Conservation (phyloP, 73 alveolate species). For the Paramecium sonneborni region DNA sequence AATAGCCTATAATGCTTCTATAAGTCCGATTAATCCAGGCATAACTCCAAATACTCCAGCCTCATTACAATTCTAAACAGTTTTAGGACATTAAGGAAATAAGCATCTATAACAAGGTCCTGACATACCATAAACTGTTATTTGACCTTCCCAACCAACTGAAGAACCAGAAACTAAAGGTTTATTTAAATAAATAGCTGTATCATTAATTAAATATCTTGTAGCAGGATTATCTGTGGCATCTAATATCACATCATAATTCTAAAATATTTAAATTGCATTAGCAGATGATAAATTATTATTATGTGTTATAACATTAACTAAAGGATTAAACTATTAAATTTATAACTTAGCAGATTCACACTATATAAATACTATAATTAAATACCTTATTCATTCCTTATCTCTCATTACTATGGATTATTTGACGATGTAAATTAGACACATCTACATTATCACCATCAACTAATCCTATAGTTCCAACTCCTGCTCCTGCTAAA, state of each 20-base stretch:
- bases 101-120: conserved; percentile 95
- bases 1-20: conserved; percentile 87
- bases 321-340: conserved; percentile 81
- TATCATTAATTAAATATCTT: conserved; percentile 90
- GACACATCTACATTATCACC: conserved; percentile 93
- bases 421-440: conserved; percentile 86
- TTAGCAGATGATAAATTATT: conserved; percentile 79
- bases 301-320: conserved; percentile 79
- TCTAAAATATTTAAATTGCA: conserved; percentile 77
- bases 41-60: conserved; percentile 95
- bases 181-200: conserved; percentile 82
- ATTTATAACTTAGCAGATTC: conserved; percentile 81
- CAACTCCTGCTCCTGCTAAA: conserved; percentile 98
- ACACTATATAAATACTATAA: not conserved
- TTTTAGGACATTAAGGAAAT: conserved; percentile 90
- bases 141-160: conserved; percentile 92
- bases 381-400: conserved; percentile 66
- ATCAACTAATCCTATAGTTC: conserved; percentile 95
- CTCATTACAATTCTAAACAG: conserved; percentile 84
- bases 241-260: conserved; percentile 94
- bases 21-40: conserved; percentile 91
- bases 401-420: conserved; percentile 50
- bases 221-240: conserved; percentile 94
- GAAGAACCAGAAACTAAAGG: conserved; percentile 94
- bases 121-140: conserved; percentile 84